Percentiles rank a stretch among this genome's conserved stretches.
Evolutionary conservation across 345 rosid genomes (phyloP).

Genomic region (Euphorbia lathyris): DNA sequence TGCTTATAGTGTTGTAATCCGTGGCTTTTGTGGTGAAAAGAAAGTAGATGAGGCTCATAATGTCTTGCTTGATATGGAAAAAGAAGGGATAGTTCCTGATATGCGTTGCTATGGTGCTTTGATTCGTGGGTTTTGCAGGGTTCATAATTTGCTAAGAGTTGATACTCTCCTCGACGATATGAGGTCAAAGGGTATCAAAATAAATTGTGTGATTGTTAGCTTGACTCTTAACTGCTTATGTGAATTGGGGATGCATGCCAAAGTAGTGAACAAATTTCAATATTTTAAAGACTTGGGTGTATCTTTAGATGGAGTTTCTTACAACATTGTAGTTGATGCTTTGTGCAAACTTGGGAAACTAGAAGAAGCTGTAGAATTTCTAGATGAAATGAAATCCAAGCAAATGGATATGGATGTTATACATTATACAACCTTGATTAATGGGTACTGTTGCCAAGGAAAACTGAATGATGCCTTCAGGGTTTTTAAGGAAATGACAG

Average conservation of each 20-base stretch:
- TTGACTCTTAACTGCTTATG: conserved; percentile 55
- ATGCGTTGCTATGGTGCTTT: conserved; percentile 37
- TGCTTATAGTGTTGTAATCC: conserved; percentile 17
- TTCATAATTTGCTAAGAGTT: conserved; percentile 42
- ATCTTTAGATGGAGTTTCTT: conserved; percentile 55
- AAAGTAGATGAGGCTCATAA: conserved; percentile 44
- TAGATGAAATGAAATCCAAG: conserved; percentile 57
- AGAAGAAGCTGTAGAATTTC: conserved; percentile 48
- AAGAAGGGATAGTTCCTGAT: conserved; percentile 44
- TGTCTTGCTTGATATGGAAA: conserved; percentile 48
- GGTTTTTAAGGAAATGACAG: conserved; percentile 52
- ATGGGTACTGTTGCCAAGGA: conserved; percentile 58
- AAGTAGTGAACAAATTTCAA: conserved; percentile 39
- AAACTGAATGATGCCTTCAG: conserved; percentile 41
- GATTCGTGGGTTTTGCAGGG: conserved; percentile 49
- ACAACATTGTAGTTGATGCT: conserved; percentile 50
- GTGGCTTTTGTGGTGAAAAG: conserved; percentile 20
- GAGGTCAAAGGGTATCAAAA: conserved; percentile 46
- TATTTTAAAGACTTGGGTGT: conserved; percentile 34
- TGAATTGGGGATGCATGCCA: conserved; percentile 35
- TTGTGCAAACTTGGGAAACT: conserved; percentile 57
- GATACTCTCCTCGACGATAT: conserved; percentile 40
- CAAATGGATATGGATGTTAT: conserved; percentile 47
- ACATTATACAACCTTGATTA: conserved; percentile 67
- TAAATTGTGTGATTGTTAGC: conserved; percentile 51